Conservation (phyloP, 129 eudicot genomes). For the Glebionis coronaria region DNA sequence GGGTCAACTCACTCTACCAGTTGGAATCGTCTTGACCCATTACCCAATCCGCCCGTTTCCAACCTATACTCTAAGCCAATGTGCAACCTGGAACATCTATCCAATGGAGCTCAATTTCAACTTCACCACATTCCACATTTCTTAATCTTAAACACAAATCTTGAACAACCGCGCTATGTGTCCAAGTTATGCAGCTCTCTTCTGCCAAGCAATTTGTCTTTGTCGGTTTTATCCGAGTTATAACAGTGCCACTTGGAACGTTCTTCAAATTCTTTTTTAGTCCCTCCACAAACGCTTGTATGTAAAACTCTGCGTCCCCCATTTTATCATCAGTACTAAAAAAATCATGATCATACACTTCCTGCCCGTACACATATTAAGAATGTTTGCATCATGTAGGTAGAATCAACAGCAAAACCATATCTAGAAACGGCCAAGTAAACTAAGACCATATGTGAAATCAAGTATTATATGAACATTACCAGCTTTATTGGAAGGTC, state of each 20-base stretch:
- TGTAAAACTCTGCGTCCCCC: slow-evolving; percentile 62
- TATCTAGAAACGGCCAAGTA: neutral
- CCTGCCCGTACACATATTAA: slow-evolving; percentile 20
- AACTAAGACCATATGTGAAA: neutral
- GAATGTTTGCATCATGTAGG: neutral
- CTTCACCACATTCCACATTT: slow-evolving; percentile 69
- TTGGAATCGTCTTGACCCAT: too few relatives aligned
- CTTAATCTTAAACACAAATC: slow-evolving; percentile 58
- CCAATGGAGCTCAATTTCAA: slow-evolving; percentile 62
- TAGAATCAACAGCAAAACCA: neutral
- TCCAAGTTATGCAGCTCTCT: slow-evolving; percentile 48
- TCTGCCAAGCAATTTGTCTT: slow-evolving; percentile 59
- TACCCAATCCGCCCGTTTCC: neutral
- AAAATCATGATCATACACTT: slow-evolving; percentile 57
- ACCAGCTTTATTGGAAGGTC: slow-evolving; percentile 61
- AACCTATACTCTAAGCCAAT: slow-evolving; percentile 18
- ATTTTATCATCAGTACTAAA: slow-evolving; percentile 63
- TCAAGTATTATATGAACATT: slow-evolving; percentile 16
- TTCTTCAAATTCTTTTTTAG: slow-evolving; percentile 36
- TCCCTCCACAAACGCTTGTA: slow-evolving; percentile 46
- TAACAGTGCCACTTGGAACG: slow-evolving; percentile 43
- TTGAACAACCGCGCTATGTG: slow-evolving; percentile 42
- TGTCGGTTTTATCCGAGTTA: slow-evolving; percentile 41
- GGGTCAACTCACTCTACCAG: too few relatives aligned
- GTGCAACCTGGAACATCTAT: slow-evolving; percentile 62